Evolutionary conservation across 345 rosid species (phyloP).

Genomic region (Melaleuca quinquenervia): DNA sequence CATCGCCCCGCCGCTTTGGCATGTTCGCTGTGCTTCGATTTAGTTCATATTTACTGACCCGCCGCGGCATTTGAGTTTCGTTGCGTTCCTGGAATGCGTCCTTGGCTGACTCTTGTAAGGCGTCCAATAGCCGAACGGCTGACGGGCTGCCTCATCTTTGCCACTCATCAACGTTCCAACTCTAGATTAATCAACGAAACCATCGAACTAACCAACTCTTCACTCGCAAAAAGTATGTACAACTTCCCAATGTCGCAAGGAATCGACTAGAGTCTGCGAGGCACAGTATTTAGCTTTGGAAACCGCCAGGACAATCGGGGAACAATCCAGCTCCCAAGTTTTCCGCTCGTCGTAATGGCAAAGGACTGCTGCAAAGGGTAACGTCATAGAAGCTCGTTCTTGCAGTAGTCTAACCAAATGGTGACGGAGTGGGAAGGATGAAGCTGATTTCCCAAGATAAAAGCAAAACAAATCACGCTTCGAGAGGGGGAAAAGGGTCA

Average conservation of each 20-base stretch:
- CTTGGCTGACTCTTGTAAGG: not conserved
- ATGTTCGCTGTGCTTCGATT: not conserved
- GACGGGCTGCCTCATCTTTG: not conserved
- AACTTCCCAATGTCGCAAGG: not conserved
- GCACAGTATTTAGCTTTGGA: not conserved
- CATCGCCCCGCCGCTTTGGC: not conserved
- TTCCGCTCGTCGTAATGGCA: not conserved
- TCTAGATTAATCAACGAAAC: not conserved
- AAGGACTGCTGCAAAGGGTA: not conserved
- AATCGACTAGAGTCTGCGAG: not conserved
- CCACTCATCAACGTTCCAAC: not conserved
- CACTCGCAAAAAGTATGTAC: too few relatives aligned
- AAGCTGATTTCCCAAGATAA: not conserved
- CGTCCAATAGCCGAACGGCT: not conserved
- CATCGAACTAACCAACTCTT: not conserved
- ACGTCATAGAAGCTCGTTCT: not conserved
- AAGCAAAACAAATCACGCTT: not conserved
- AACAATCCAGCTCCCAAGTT: not conserved
- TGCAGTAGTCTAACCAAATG: not conserved
- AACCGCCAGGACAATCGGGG: not conserved
- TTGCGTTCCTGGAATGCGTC: not conserved
- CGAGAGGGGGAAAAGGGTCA: not conserved
- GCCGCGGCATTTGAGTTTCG: not conserved
- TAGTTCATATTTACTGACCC: not conserved
- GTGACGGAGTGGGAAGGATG: not conserved